Evolutionary conservation across 345 rosid species (phyloP), one percentile per base, ranked within the genome.

Genomic region (rapeseed (Brassica napus)): DNA sequence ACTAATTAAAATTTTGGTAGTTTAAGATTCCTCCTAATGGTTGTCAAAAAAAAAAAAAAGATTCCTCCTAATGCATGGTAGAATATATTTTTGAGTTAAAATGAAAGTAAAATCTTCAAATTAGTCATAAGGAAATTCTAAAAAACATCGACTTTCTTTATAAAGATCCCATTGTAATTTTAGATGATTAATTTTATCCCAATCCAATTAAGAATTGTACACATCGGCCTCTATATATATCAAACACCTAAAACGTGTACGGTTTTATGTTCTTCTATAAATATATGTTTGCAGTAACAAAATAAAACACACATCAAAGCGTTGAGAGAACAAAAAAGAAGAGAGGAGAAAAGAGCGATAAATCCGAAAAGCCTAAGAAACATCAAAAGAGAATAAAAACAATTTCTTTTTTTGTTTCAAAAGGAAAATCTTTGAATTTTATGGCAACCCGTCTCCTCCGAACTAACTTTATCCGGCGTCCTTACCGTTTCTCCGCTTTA

Each of bases 401-500:
- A 7, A 15, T 65, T 15, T 42, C 5, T 44, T 30, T 66, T 32
- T 44, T 68, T 11, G 28, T 72, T 57, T 39, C 30, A 73, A 58
- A 66, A 63, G 55, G 5, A 39, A 71, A 77, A 70, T 75, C 83
- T 75, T 28, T 58, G 54, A 82, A 72, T 73, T 74, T 26, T 76
- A 88, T 86, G 92, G 90, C 88, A 83, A 72, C 80, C 80, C 84
- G 82, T 81, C 71, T 79, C 4, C 83, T 82, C 83, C 84, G 77
- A 69, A 73, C 86, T 77, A 79, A 77, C 44, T 81, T 87, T 74
- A 71, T 70, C 63, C 75, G 68, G 11, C 75, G 81, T 77, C 60
- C 73, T 77, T 83, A 80, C 82, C 82, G 86, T 76, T 65, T 61
- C 65, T 72, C 75, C 62, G 61, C 86, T 68, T 79, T 85, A 26